phyloP scores from a whole-genome alignment of 169 alveolate genomes.

The Plasmodium sp. region DNA sequence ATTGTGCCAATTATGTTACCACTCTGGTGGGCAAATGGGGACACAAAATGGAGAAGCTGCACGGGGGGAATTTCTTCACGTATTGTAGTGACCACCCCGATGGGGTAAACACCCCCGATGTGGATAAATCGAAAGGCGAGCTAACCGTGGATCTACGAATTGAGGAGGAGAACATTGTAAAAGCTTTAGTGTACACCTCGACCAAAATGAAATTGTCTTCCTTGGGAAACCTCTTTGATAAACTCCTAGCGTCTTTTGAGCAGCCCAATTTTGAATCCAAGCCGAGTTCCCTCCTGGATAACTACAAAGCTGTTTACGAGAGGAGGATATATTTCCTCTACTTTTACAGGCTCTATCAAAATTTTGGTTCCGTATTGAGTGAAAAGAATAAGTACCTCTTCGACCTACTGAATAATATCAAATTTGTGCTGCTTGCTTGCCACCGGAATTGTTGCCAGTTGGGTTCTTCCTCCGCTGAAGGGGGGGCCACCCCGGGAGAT shows the following conservation, averaged over 20 bases:
- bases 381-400: conserved; percentile 25
- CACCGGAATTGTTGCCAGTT: conserved; percentile 1
- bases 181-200: conserved; percentile 37
- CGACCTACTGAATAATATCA: conserved; percentile 51
- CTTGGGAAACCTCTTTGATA: conserved; percentile 26
- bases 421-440: conserved; percentile 9
- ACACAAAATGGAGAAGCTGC: background rate
- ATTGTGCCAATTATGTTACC: conserved; percentile 26
- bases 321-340: conserved; percentile 45
- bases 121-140: background rate
- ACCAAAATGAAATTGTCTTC: conserved; percentile 35
- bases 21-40: background rate
- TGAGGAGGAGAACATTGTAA: conserved; percentile 63
- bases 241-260: conserved; percentile 26
- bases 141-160: conserved; percentile 33
- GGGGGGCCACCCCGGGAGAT: background rate
- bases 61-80: background rate
- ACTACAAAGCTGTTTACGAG: conserved; percentile 28
- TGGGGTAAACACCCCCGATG: background rate
- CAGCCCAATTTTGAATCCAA: conserved; percentile 10
- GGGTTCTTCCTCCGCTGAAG: background rate
- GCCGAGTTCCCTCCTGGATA: background rate
- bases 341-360: conserved; percentile 35
- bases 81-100: background rate
- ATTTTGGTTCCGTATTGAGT: conserved; percentile 37